Base-by-base conservation (phyloP, 2,329 filamentous ascomycete genomes). In the Fonsecaea nubica region DNA sequence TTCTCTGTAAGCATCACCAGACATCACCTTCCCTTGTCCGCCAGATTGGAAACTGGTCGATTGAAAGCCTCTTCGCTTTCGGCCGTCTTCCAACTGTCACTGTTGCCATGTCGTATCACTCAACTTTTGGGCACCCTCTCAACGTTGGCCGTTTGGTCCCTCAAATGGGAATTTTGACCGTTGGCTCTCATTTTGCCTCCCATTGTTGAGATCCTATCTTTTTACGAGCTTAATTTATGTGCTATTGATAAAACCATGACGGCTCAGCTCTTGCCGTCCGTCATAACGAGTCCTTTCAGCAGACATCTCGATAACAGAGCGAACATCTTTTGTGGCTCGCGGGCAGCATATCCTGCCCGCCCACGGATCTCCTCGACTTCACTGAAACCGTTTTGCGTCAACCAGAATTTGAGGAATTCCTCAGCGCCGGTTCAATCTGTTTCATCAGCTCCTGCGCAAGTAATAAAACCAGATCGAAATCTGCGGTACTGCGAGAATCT, bases 161-260 rank as follows among this genome's bases (percentile, higher is more conserved):
- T 57, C 58, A 50, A 38, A 60, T 67, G 62, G 60, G 64, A 65
- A 65, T 67, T 69, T 67, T 67, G 68, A 67, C 62, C 64, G 48
- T 71, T 71, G 69, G 69, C 64, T 71, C 59, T 66, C 58, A 57
- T 71, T 63, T 69, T 64, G 64, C 61, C 52, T 63, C 53, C 55
- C 62, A 63, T 66, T 15, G 58, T 66, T 66, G 60, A 58, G 58
- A 18, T 53, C 32, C 57, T 66, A 69, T 69, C 57, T 68, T 58
- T 67, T 63, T 65, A 4, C 38, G 48, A 60, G 33, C 61, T 55
- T 58, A 55, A 18, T 42, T 48, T 62, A 60, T 63, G 42, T 60
- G 61, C 60, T 67, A 62, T 70, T 61, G 33, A 35, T 67, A 25
- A 61, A 55, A 62, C 52, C 53, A 71, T 71, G 69, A 70, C 65